phyloP scores from a whole-genome alignment of 2,329 filamentous ascomycete species.

The Elsinoe necatrix region DNA sequence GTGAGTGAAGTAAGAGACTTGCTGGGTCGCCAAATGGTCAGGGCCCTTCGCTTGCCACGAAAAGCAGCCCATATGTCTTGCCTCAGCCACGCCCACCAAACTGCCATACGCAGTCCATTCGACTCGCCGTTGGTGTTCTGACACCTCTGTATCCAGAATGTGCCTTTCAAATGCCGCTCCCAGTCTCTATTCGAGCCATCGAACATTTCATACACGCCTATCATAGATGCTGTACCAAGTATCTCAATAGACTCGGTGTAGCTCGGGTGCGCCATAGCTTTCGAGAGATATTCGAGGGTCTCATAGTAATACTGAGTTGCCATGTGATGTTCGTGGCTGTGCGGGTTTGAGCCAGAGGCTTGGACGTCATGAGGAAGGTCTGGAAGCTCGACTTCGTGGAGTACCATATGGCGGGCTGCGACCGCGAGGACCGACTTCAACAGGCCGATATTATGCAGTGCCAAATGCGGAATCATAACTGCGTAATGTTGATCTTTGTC shows the following conservation, averaged over 20 bases:
- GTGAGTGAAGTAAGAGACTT: conserved; percentile 41
- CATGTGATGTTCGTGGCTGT: conserved; percentile 26
- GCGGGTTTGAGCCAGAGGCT: conserved; percentile 18
- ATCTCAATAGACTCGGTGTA: conserved; percentile 53
- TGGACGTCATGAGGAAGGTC: conserved; percentile 7
- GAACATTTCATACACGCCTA: conserved; percentile 61
- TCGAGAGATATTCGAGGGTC: conserved; percentile 53
- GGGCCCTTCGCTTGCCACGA: conserved; percentile 46
- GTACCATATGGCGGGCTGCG: conserved; percentile 41
- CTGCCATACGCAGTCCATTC: conserved; percentile 47
- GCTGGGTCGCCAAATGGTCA: conserved; percentile 52
- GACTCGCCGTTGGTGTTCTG: conserved; percentile 53
- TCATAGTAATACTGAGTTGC: conserved; percentile 52
- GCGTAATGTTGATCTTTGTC: conserved; percentile 33
- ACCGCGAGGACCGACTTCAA: conserved; percentile 50
- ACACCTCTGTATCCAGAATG: conserved; percentile 58
- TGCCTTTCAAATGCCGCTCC: conserved; percentile 55
- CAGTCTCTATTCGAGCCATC: conserved; percentile 49
- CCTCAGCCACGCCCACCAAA: conserved; percentile 60
- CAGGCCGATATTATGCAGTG: conserved; percentile 45
- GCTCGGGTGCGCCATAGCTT: conserved; percentile 49
- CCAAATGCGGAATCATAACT: conserved; percentile 28
- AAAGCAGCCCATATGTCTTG: conserved; percentile 60
- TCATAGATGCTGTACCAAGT: conserved; percentile 50
- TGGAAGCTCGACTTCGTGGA: not conserved